phyloP scores from a whole-genome alignment of 306 rosid species.

The Trifolium subterraneum region DNA sequence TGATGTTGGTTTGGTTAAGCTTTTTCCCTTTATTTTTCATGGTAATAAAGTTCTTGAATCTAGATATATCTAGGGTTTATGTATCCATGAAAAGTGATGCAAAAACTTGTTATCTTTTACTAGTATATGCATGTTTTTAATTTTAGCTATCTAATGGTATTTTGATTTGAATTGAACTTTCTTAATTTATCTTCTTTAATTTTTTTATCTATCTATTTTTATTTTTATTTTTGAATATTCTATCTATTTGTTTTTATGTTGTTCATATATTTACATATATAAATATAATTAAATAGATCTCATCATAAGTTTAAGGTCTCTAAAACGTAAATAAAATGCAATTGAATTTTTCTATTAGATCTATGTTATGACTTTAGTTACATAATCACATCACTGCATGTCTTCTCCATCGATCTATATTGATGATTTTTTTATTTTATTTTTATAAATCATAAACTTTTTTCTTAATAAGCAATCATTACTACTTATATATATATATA shows the following conservation, averaged over 20 bases:
- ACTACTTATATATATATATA: neutral
- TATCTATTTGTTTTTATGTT: neutral
- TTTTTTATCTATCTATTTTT: too few species aligned
- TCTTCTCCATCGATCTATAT: neutral
- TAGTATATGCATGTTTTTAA: slow-evolving; percentile 4
- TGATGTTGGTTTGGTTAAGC: slow-evolving; percentile 22
- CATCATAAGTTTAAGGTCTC: slow-evolving; percentile 14
- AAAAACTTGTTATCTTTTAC: slow-evolving; percentile 25
- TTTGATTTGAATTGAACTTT: slow-evolving; percentile 19
- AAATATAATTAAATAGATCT: slow-evolving; percentile 1
- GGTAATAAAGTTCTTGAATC: slow-evolving; percentile 26
- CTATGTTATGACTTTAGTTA: slow-evolving; percentile 28
- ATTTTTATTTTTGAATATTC: too few species aligned
- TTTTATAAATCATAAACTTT: neutral
- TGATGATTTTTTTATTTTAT: neutral
- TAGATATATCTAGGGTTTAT: slow-evolving; percentile 43
- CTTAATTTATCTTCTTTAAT: slow-evolving; percentile 1
- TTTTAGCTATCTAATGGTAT: slow-evolving; percentile 8
- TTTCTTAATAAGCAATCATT: neutral
- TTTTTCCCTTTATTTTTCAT: neutral
- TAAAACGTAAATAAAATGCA: neutral
- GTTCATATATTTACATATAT: neutral
- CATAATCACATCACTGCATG: neutral
- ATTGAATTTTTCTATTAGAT: slow-evolving; percentile 26
- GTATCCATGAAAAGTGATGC: slow-evolving; percentile 31